These are phyloP conservation scores for Rubus parviflorus DNA, from an alignment of 306 rosid genomes.

Conservation along the genomic window DNA sequence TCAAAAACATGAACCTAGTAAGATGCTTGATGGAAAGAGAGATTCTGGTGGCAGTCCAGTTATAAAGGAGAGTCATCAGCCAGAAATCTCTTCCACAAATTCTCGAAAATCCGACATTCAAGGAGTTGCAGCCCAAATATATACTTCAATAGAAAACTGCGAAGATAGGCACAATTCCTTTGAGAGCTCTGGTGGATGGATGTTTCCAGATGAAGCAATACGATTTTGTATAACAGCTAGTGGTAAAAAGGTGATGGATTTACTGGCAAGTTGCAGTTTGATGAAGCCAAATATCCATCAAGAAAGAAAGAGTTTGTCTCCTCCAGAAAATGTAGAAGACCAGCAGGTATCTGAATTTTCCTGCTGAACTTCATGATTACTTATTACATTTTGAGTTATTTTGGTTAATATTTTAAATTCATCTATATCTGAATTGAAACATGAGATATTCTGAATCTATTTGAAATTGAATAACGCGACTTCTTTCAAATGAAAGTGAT, in stretches of 20 bases:
- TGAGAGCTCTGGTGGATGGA: constrained; percentile 54
- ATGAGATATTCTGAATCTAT: background rate
- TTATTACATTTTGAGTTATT: background rate
- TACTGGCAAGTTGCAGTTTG: constrained; percentile 29
- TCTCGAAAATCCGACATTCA: constrained; percentile 17
- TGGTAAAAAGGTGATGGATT: constrained; percentile 40
- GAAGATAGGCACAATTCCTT: constrained; percentile 24
- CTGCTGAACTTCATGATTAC: constrained; percentile 19
- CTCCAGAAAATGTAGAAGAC: constrained; percentile 34
- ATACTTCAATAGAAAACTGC: constrained; percentile 20
- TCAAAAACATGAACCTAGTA: constrained; percentile 19
- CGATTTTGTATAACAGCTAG: constrained; percentile 52
- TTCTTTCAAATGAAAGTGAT: background rate
- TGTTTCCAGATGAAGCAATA: constrained; percentile 50
- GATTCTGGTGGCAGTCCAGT: constrained; percentile 22
- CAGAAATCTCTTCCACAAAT: constrained; percentile 23
- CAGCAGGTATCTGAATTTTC: constrained; percentile 37
- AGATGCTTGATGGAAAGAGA: constrained; percentile 12
- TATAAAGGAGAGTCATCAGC: constrained; percentile 25
- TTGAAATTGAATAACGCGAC: constrained; percentile 1
- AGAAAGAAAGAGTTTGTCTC: constrained; percentile 31
- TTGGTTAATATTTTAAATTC: background rate
- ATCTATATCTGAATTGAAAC: background rate
- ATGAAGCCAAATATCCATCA: constrained; percentile 32
- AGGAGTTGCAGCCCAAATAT: constrained; percentile 31